Conservation (phyloP, 352 stramenopile genomes). For the Peronospora belbahrii region DNA sequence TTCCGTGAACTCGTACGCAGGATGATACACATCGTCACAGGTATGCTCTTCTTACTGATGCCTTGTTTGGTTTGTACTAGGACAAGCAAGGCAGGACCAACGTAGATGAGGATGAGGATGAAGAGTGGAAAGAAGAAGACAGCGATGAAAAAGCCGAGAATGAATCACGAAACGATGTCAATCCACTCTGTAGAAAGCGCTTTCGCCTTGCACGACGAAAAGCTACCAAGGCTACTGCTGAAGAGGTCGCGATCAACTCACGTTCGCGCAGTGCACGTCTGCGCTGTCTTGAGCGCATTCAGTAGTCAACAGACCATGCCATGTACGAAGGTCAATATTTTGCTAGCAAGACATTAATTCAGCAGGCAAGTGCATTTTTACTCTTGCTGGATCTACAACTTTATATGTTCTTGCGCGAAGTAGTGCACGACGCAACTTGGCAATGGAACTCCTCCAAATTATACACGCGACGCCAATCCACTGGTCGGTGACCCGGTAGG, state of each 20-base stretch:
- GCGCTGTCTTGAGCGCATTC: slow-evolving; percentile 58
- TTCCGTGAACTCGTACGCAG: slow-evolving; percentile 51
- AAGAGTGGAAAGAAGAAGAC: slow-evolving; percentile 17
- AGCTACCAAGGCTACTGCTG: slow-evolving; percentile 51
- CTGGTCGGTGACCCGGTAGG: slow-evolving; percentile 19
- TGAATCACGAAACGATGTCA: slow-evolving; percentile 9
- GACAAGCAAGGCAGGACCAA: slow-evolving; percentile 28
- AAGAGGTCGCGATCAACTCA: slow-evolving; percentile 58
- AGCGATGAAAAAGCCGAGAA: slow-evolving; percentile 23
- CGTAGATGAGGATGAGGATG: slow-evolving; percentile 18
- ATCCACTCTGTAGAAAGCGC: slow-evolving; percentile 29
- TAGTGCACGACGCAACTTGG: slow-evolving; percentile 7
- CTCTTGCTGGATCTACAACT: background rate
- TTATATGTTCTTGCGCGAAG: slow-evolving; percentile 25
- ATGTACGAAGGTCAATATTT: background rate
- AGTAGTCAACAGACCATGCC: slow-evolving; percentile 13
- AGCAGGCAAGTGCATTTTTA: background rate
- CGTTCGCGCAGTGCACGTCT: slow-evolving; percentile 62
- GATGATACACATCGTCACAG: background rate
- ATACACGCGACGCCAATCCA: slow-evolving; percentile 57
- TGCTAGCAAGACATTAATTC: background rate
- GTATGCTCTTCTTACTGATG: background rate
- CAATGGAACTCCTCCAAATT: slow-evolving; percentile 43
- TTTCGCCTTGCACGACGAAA: slow-evolving; percentile 62
- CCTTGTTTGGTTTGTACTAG: slow-evolving; percentile 11